These are phyloP conservation scores for Hypoxylon sp. DNA, from an alignment of 2,329 filamentous ascomycete genomes.

Conservation along the genomic window DNA sequence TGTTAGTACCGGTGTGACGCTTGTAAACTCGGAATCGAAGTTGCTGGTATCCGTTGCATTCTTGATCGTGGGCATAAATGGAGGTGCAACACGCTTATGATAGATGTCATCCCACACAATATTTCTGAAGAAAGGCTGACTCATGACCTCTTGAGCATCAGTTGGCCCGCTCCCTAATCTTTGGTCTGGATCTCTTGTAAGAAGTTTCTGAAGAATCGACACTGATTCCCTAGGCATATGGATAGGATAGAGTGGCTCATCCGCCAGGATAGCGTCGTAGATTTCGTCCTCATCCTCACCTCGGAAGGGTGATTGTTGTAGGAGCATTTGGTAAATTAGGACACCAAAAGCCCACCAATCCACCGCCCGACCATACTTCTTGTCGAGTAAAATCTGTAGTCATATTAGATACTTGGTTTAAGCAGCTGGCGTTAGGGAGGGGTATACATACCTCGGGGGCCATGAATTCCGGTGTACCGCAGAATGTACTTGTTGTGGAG, in stretches of 20 bases:
- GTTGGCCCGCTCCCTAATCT: conserved; percentile 94
- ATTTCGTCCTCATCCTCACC: conserved; percentile 99
- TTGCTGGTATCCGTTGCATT: conserved; percentile 98
- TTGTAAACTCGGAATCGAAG: conserved; percentile 98
- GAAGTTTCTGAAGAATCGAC: conserved; percentile 95
- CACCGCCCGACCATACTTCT: conserved; percentile 97
- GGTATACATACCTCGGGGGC: conserved; percentile 83
- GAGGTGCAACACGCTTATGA: conserved; percentile 90
- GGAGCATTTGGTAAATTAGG: conserved; percentile 98
- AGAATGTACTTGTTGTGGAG: conserved; percentile 97
- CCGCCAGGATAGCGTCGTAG: conserved; percentile 97
- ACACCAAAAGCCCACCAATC: conserved; percentile 99
- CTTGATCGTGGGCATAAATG: conserved; percentile 91
- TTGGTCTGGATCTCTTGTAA: conserved; percentile 94
- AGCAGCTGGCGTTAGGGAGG: not conserved
- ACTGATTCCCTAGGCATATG: conserved; percentile 99
- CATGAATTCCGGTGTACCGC: conserved; percentile 99
- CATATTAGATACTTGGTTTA: conserved; percentile 51
- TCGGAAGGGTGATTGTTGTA: conserved; percentile 98
- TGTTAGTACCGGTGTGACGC: conserved; percentile 95
- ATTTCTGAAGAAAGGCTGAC: conserved; percentile 96
- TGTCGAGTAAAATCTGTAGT: conserved; percentile 89
- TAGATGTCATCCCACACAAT: conserved; percentile 99
- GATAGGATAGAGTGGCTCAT: conserved; percentile 97
- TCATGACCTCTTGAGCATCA: conserved; percentile 99